These are phyloP conservation scores for Metarhizium brunneum DNA, from an alignment of 2,329 filamentous ascomycete genomes.

Conservation along the genomic window DNA sequence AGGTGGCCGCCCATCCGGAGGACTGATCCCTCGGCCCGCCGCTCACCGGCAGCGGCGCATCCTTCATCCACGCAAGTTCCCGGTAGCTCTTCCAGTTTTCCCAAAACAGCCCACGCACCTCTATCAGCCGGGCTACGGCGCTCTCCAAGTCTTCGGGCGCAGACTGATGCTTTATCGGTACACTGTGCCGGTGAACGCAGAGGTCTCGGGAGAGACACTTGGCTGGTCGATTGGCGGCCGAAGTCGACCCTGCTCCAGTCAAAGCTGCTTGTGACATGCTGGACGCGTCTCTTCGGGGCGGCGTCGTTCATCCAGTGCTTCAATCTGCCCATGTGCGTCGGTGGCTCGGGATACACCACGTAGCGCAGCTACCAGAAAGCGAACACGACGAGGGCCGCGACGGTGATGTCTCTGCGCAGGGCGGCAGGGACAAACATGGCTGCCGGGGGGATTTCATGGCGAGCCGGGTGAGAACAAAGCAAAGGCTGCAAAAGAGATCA, in stretches of 20 bases:
- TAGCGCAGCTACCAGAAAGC: neutral
- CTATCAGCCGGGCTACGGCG: neutral
- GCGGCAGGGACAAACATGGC: neutral
- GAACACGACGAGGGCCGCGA: neutral
- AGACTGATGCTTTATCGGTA: neutral
- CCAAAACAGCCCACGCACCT: conserved; percentile 25
- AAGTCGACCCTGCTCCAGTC: neutral
- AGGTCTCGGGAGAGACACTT: neutral
- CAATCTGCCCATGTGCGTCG: neutral
- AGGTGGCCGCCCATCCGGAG: too few species aligned
- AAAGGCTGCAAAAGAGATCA: too few species aligned
- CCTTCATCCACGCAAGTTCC: conserved; percentile 49
- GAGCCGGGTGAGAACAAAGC: too few species aligned
- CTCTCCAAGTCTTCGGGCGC: neutral
- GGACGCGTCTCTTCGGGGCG: neutral
- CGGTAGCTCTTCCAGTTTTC: conserved; percentile 43
- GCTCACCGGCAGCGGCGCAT: conserved; percentile 51
- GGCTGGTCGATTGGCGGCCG: neutral
- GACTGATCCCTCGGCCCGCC: conserved; percentile 27
- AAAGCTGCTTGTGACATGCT: neutral
- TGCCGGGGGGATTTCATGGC: neutral
- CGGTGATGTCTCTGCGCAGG: neutral
- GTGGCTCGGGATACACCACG: neutral
- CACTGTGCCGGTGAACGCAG: neutral
- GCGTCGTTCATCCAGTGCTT: neutral